Evolutionary conservation across 768 basidiomycete genomes (phyloP), one percentile per base, ranked within the genome.

Genomic region (Cyclocybe cylindracea): DNA sequence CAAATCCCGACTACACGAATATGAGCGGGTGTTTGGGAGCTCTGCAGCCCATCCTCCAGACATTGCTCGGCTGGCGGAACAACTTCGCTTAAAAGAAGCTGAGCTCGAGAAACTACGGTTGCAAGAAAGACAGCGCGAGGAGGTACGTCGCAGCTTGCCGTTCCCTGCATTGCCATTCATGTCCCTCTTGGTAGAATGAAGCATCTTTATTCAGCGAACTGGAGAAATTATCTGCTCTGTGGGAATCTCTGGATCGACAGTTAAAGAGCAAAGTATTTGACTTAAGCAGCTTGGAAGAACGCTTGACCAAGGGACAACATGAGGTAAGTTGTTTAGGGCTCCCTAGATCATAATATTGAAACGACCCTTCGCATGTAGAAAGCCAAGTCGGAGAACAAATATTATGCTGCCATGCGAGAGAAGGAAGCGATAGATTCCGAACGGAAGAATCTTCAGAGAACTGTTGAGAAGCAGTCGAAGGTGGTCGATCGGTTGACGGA

Each of bases 331-430:
- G 3, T 24, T 50, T 16, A 42, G 14, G 36, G 5, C n/a, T 39
- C 16, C 9, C 16, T 48, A 10, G 19, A 24, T 14, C 44, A 18
- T 34, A 34, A 18, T 50, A 13, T 13, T 55, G 34, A 39, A 38
- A 51, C 4, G 46, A 35, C 34, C 8, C 10, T 44, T 38, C 13
- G 10, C 39, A 34, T 46, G 34, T 69, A 98, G 93, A 92, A 91
- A 87, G 91, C 93, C 7, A 98, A 96, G 71, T 85, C 90, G 11
- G 95, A 98, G 53, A 96, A 94, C 74, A 98, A 95, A 67, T 98
- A 84, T 65, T 98, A 86, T 63, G 82, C 90, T 13, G 86, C 87
- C 2, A 91, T 96, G 86, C 85, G 94, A 31, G 86, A 88, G 51
- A 94, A 89, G 69, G 94, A 97, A 53, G 85, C 90, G 13, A 70